Conservation (phyloP, 768 basidiomycete genomes). For the Mycena rosella region DNA sequence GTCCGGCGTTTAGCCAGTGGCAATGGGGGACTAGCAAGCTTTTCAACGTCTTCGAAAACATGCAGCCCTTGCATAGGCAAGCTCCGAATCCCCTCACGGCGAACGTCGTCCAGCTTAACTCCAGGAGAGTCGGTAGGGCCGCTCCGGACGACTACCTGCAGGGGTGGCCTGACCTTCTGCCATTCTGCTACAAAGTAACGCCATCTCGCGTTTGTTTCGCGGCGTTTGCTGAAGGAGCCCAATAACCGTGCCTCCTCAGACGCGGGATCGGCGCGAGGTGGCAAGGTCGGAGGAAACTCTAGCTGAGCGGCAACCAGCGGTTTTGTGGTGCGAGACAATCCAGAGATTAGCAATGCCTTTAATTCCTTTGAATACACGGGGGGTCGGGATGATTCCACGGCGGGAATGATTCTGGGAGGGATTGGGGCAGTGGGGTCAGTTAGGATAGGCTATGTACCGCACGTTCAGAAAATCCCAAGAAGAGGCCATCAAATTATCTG, state of each 20-base stretch:
- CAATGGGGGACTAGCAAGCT: constrained; percentile 53
- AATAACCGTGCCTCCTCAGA: constrained; percentile 71
- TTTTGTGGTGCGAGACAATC: constrained; percentile 59
- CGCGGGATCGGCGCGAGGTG: constrained; percentile 65
- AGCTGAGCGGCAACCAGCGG: constrained; percentile 58
- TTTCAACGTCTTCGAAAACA: constrained; percentile 60
- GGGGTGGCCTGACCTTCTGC: constrained; percentile 69
- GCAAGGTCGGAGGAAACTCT: constrained; percentile 65
- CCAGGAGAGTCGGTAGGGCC: constrained; percentile 25
- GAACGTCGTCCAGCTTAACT: constrained; percentile 28
- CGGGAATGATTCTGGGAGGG: constrained; percentile 64
- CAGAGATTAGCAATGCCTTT: constrained; percentile 69
- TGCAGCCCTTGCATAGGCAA: constrained; percentile 58
- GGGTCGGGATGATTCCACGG: constrained; percentile 67
- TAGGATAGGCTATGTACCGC: constrained; percentile 64
- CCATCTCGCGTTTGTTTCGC: constrained; percentile 81
- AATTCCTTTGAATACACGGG: constrained; percentile 77
- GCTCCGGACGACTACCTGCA: constrained; percentile 58
- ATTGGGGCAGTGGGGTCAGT: constrained; percentile 56
- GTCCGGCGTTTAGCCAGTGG: constrained; percentile 21
- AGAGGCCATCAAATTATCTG: constrained; percentile 28
- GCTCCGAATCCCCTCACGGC: constrained; percentile 45
- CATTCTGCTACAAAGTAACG: constrained; percentile 69
- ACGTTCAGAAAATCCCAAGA: background rate
- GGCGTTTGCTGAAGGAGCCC: constrained; percentile 78